These are phyloP conservation scores for Rhododendron kiyosumense DNA, from an alignment of 148 eudicot species.

Conservation along the genomic window DNA sequence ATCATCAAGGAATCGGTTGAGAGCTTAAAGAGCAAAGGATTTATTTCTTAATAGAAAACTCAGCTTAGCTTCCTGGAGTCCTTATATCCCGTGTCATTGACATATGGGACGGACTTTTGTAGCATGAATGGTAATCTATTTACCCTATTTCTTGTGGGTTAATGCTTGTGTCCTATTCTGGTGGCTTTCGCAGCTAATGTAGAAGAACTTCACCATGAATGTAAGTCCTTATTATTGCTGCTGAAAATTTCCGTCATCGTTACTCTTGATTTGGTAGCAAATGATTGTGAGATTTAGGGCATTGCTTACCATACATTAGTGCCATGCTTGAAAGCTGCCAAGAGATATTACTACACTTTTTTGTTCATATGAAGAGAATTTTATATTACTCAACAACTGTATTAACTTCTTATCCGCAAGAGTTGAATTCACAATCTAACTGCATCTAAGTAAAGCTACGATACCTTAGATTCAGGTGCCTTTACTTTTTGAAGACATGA, in stretches of 20 bases:
- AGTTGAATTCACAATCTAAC: too few species aligned
- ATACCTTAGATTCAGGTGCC: too few species aligned
- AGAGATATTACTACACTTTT: background rate
- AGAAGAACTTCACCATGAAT: conserved; percentile 61
- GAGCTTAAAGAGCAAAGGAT: conserved; percentile 76
- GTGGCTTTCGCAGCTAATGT: conserved; percentile 59
- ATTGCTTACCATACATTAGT: background rate
- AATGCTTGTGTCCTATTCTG: background rate
- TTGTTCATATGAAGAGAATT: too few species aligned
- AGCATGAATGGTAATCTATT: background rate
- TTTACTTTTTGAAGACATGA: background rate
- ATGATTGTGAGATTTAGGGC: background rate
- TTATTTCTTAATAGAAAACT: conserved; percentile 35
- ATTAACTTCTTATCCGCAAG: too few species aligned
- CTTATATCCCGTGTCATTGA: background rate
- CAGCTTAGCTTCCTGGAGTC: background rate
- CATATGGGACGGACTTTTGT: background rate
- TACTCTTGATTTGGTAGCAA: background rate
- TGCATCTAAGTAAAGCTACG: too few species aligned
- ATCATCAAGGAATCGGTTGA: conserved; percentile 78
- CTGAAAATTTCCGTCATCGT: background rate
- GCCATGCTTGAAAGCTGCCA: background rate
- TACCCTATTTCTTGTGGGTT: background rate
- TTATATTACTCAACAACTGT: too few species aligned
- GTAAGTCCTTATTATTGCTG: conserved; percentile 17